Evolutionary conservation across 495 filamentous ascomycete species (phyloP), one percentile per base, ranked within the genome.

Genomic region (Podospora comata): DNA sequence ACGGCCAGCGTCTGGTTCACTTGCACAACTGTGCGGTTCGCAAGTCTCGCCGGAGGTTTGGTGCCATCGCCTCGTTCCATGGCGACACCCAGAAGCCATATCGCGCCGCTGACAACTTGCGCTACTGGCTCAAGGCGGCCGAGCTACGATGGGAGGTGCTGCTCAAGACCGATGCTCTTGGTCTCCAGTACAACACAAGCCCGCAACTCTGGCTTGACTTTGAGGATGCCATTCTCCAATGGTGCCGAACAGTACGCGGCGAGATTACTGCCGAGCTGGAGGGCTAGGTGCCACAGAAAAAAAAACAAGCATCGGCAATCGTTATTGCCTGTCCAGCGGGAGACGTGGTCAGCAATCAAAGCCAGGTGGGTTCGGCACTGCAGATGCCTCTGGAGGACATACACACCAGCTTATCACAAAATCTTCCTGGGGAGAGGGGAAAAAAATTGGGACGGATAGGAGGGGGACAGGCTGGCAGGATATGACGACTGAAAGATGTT

Each of bases 71-170:
- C 44, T 83, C 82, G 0, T 97, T 89, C 76, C 95, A 99, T 73
- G 87, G 89, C 15, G 92, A 99, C 75, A 92, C 94, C 9, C 89
- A 87, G 48, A 98, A 98, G 78, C 96, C 96, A 0, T 99, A 99
- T 75, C 90, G 95, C 64, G 87, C 88, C 65, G 92, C 94, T 0
- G 96, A 99, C 64, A 99, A 99, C 74, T 85, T 99, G 48, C 86
- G 92, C 13, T 99, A 88, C 82, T 99, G 95, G 94, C 84, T 92
- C 76, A 99, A 99, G 79, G 96, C 96, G 20, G 92, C 93, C 5
- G 92, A 98, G 79, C 84, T 98, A 62, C 87, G 95, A 27, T 99
- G 94, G 92, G 96, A 98, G 79, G 86, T 92, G 20, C 86, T 91
- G 68, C 83, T 97, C 65, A 88, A 92, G 72, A 84, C 96, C 65